phyloP scores from a whole-genome alignment of 495 filamentous ascomycete species.

The Aspergillus olivimuriae region DNA sequence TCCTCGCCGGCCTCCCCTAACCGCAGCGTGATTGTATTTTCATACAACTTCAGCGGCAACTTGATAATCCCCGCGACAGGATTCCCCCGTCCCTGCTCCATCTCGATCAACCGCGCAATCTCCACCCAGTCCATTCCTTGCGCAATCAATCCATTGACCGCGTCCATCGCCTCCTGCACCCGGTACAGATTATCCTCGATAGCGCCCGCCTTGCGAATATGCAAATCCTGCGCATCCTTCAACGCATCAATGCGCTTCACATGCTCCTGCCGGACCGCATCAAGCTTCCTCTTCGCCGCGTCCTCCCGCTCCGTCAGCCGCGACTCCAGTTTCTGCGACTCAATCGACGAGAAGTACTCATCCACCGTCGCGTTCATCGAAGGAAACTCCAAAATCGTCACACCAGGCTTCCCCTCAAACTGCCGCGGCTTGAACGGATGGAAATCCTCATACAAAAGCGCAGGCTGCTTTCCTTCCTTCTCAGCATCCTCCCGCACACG shows the following conservation, averaged over 20 bases:
- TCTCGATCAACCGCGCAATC: constrained; percentile 78
- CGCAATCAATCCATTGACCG: constrained; percentile 78
- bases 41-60: constrained; percentile 77
- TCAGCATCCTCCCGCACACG: constrained; percentile 14
- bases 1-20: constrained; percentile 64
- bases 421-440: constrained; percentile 88
- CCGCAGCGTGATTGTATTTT: constrained; percentile 79
- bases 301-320: constrained; percentile 73
- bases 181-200: constrained; percentile 84
- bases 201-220: constrained; percentile 81
- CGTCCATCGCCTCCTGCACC: constrained; percentile 85
- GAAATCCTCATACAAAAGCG: constrained; percentile 84
- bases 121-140: constrained; percentile 98
- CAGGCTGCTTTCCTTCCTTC: constrained; percentile 33
- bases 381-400: constrained; percentile 65
- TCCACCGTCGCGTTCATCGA: constrained; percentile 91
- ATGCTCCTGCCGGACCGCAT: constrained; percentile 75
- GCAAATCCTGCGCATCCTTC: constrained; percentile 70
- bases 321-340: constrained; percentile 87
- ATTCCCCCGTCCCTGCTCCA: constrained; percentile 74
- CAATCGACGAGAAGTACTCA: constrained; percentile 93
- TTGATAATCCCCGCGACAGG: constrained; percentile 83
- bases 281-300: constrained; percentile 73
- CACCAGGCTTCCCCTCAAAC: constrained; percentile 58
- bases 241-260: constrained; percentile 74